Evolutionary conservation across 2,329 filamentous ascomycete genomes (phyloP).

Genomic region (Camillea tinctor): DNA sequence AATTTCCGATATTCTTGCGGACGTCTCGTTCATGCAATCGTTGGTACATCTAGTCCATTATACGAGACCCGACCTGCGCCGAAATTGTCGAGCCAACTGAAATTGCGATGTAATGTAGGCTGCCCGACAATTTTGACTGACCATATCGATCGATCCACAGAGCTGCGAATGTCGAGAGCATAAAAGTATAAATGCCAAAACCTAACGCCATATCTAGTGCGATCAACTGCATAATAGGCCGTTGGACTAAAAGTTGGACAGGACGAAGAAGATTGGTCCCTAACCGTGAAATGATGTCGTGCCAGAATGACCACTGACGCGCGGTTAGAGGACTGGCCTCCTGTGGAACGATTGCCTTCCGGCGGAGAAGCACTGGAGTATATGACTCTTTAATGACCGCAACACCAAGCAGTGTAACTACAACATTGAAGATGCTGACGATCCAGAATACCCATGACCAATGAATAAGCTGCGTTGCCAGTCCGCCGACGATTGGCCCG

Average conservation of each 20-base stretch:
- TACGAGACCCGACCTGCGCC: slow-evolving; percentile 34
- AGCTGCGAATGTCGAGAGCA: slow-evolving; percentile 52
- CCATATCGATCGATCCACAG: slow-evolving; percentile 48
- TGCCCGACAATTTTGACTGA: slow-evolving; percentile 42
- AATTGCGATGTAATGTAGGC: slow-evolving; percentile 52
- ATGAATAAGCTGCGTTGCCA: slow-evolving; percentile 58
- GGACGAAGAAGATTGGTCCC: slow-evolving; percentile 42
- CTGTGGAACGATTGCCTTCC: slow-evolving; percentile 44
- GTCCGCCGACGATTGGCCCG: slow-evolving; percentile 66
- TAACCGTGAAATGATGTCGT: slow-evolving; percentile 27
- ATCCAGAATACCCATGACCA: slow-evolving; percentile 73
- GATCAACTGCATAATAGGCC: slow-evolving; percentile 48
- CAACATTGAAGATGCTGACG: slow-evolving; percentile 55
- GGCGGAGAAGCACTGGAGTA: slow-evolving; percentile 57
- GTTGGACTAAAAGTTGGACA: slow-evolving; percentile 42
- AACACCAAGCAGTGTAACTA: slow-evolving; percentile 53
- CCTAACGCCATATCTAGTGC: slow-evolving; percentile 44
- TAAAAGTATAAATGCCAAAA: slow-evolving; percentile 50
- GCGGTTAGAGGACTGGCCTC: background rate
- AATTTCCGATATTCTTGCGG: slow-evolving; percentile 26
- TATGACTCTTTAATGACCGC: slow-evolving; percentile 64
- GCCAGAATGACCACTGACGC: slow-evolving; percentile 14
- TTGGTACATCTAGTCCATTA: slow-evolving; percentile 39
- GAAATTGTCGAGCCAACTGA: slow-evolving; percentile 42
- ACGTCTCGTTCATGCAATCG: slow-evolving; percentile 13